phyloP scores from a whole-genome alignment of 1,284 basidiomycete species.

The Irpex sp. region DNA sequence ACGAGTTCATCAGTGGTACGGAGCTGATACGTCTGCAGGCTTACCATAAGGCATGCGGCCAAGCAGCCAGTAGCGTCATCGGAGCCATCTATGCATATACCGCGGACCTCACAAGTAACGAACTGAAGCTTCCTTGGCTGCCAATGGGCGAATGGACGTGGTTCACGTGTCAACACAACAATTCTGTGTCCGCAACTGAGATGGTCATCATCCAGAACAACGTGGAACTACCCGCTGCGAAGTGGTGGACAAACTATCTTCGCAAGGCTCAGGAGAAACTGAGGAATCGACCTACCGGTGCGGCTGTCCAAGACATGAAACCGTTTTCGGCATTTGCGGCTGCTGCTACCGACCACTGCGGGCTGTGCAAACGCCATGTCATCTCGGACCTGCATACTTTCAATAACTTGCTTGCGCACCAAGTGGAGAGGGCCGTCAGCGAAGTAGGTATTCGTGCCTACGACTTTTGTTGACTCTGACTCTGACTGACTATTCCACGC shows the following conservation, averaged over 20 bases:
- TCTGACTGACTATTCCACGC: neutral
- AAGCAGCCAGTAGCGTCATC: neutral
- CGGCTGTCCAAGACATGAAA: constrained; percentile 1
- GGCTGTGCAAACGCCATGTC: constrained; percentile 2
- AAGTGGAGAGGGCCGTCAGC: constrained; percentile 3
- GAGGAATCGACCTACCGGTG: neutral
- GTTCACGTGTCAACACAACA: constrained; percentile 3
- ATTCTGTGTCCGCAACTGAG: neutral
- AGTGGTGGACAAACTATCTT: constrained; percentile 3
- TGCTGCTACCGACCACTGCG: constrained; percentile 3
- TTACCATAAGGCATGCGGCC: constrained; percentile 3
- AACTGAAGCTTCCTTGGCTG: constrained; percentile 4
- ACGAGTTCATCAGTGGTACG: neutral
- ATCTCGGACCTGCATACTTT: constrained; percentile 1
- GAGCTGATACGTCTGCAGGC: constrained; percentile 1
- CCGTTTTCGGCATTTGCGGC: neutral
- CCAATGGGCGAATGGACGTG: constrained; percentile 1
- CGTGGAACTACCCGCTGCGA: neutral
- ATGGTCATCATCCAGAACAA: neutral
- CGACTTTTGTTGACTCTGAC: neutral
- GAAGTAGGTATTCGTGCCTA: neutral
- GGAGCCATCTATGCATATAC: neutral
- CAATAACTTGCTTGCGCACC: neutral
- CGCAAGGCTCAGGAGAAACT: constrained; percentile 4
- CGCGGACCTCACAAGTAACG: neutral